Evolutionary conservation across 768 basidiomycete species (phyloP).

Genomic region (Xerocomellus chrysenteron): DNA sequence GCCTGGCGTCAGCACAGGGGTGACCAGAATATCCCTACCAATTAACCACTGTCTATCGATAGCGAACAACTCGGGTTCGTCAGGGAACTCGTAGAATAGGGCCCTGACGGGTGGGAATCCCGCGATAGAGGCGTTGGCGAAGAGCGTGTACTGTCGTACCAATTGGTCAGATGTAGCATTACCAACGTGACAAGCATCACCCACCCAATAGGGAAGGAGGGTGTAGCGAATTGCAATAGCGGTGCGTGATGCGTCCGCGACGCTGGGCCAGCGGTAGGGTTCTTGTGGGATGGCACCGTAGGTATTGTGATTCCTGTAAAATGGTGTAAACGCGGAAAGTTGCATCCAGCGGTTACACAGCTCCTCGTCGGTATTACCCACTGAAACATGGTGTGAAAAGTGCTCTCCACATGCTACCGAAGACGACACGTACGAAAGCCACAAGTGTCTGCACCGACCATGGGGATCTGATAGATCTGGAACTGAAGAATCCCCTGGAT

Average conservation of each 20-base stretch:
- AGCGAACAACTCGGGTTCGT: slow-evolving; percentile 44
- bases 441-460: slow-evolving; percentile 72
- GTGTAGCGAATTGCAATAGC: slow-evolving; percentile 63
- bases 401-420: not conserved
- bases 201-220: slow-evolving; percentile 69
- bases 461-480: slow-evolving; percentile 77
- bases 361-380: slow-evolving; percentile 70
- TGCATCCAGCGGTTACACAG: slow-evolving; percentile 86
- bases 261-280: slow-evolving; percentile 76
- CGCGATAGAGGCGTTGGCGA: slow-evolving; percentile 57
- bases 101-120: slow-evolving; percentile 59
- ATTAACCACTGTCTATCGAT: slow-evolving; percentile 71
- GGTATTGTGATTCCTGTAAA: slow-evolving; percentile 71
- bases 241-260: slow-evolving; percentile 31
- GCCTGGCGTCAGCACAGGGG: slow-evolving; percentile 70
- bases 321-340: slow-evolving; percentile 72
- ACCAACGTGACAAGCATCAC: slow-evolving; percentile 17
- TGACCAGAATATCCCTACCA: slow-evolving; percentile 68
- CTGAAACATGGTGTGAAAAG: slow-evolving; percentile 9
- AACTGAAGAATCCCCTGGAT: slow-evolving; percentile 81
- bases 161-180: not conserved
- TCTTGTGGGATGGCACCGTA: slow-evolving; percentile 69
- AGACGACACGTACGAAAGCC: slow-evolving; percentile 23
- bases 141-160: slow-evolving; percentile 45
- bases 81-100: slow-evolving; percentile 75